A percentile compares a stretch with the other conserved stretches of the same genome.
Conservation (phyloP, 73 alveolate genomes). For the Uronychia binucleata region DNA sequence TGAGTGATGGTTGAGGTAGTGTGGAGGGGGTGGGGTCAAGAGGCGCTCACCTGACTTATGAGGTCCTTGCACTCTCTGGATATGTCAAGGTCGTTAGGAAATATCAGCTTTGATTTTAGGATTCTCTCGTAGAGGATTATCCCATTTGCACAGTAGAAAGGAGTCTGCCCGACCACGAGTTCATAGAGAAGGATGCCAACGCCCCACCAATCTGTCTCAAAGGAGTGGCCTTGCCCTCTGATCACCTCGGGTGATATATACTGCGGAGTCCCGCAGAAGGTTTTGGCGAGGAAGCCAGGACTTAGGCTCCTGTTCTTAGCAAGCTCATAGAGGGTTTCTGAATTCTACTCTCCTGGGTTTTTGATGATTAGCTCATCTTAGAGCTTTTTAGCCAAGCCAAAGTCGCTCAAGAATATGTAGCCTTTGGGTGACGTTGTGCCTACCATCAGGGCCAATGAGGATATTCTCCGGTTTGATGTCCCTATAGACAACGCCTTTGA, state of each 20-base stretch:
- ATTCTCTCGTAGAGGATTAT: not conserved
- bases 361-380: not conserved
- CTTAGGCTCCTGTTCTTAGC: not conserved
- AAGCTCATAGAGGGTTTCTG: not conserved
- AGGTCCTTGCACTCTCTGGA: not conserved
- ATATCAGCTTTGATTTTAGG: not conserved
- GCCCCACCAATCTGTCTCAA: slow-evolving; percentile 59
- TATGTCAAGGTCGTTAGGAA: not conserved
- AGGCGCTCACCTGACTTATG: not conserved
- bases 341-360: not conserved
- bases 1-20: no score
- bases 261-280: slow-evolving; percentile 46
- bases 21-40: no score
- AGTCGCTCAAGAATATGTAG: not conserved
- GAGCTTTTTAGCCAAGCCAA: not conserved
- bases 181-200: slow-evolving; percentile 57
- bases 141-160: slow-evolving; percentile 32
- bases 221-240: slow-evolving; percentile 41
- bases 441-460: slow-evolving; percentile 60
- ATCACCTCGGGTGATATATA: slow-evolving; percentile 54
- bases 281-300: not conserved
- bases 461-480: slow-evolving; percentile 82
- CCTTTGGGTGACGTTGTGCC: not conserved
- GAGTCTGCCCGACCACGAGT: slow-evolving; percentile 42
- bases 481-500: slow-evolving; percentile 40